These are phyloP conservation scores for Pisolithus albus DNA, from an alignment of 768 basidiomycete species.

Conservation along the genomic window DNA sequence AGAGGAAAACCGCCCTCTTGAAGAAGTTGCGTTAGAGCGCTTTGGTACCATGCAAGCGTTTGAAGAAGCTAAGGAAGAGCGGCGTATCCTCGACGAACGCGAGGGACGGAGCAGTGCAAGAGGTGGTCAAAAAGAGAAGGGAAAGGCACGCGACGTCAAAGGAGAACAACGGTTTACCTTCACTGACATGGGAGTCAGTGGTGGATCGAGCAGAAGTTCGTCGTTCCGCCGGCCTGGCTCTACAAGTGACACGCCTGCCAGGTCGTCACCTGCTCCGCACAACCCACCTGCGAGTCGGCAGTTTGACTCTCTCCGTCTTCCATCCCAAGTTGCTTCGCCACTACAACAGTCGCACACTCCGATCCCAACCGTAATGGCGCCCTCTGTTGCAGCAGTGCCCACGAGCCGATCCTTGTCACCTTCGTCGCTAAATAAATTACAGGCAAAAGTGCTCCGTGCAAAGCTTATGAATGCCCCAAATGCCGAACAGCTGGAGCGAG, in stretches of 20 bases:
- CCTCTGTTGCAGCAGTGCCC: constrained; percentile 34
- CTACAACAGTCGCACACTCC: constrained; percentile 67
- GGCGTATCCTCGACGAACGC: constrained; percentile 78
- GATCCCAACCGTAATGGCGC: constrained; percentile 87
- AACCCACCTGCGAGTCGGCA: constrained; percentile 41
- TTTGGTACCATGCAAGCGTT: constrained; percentile 84
- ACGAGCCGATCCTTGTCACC: constrained; percentile 52
- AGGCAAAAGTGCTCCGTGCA: constrained; percentile 88
- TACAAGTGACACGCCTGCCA: constrained; percentile 43
- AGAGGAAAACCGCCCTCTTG: constrained; percentile 67
- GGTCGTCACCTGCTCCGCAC: constrained; percentile 40
- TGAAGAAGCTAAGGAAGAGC: constrained; percentile 83
- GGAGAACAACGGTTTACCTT: constrained; percentile 61
- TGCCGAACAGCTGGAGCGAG: constrained; percentile 69
- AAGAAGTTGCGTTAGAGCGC: constrained; percentile 80
- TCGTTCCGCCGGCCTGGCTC: constrained; percentile 84
- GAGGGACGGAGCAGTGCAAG: constrained; percentile 45
- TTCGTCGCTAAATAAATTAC: constrained; percentile 82
- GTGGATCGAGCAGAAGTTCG: constrained; percentile 69
- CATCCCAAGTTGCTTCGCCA: constrained; percentile 54
- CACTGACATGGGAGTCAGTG: constrained; percentile 55
- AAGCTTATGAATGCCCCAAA: constrained; percentile 79
- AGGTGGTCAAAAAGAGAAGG: constrained; percentile 32
- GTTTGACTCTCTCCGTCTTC: constrained; percentile 55
- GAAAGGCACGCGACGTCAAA: constrained; percentile 25